Evolutionary conservation across 225 moss, liverwort and hornwort species (phyloP).

Genomic region (Sphagnum contortum): DNA sequence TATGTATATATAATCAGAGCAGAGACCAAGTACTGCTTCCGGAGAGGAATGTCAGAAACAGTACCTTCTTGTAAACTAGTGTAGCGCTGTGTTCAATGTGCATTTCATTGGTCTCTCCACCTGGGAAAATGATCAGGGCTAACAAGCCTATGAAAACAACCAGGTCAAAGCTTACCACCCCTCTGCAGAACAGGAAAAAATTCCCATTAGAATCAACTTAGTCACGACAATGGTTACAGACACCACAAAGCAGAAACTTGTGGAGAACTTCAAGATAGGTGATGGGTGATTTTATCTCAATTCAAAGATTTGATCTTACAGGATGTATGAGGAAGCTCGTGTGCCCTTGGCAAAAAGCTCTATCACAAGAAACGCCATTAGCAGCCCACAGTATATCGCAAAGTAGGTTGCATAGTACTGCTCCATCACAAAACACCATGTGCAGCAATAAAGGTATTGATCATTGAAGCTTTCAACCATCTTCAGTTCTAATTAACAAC

Average conservation of each 20-base stretch:
- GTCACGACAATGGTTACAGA: too few species aligned
- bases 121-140: constrained; percentile 85
- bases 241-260: too few species aligned
- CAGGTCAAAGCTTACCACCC: constrained; percentile 69
- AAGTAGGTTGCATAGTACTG: constrained; percentile 95
- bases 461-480: too few species aligned
- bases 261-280: too few species aligned
- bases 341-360: constrained; percentile 66
- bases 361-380: constrained; percentile 80
- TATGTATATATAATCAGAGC: too few species aligned
- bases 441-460: neutral
- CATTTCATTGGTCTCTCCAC: constrained; percentile 84
- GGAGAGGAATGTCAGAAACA: too few species aligned
- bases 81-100: constrained; percentile 82
- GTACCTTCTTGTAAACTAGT: constrained; percentile 77
- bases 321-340: constrained; percentile 33
- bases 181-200: constrained; percentile 34
- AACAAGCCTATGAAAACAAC: constrained; percentile 74
- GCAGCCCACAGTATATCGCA: constrained; percentile 72
- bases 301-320: constrained; percentile 36
- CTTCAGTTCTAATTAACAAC: too few species aligned
- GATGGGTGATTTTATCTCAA: neutral
- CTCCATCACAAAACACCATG: constrained; percentile 8
- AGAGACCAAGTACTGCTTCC: too few species aligned
- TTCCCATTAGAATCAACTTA: neutral